Evolutionary conservation across 1,284 basidiomycete genomes (phyloP).

Genomic region (Boletellus dicymbophilus): DNA sequence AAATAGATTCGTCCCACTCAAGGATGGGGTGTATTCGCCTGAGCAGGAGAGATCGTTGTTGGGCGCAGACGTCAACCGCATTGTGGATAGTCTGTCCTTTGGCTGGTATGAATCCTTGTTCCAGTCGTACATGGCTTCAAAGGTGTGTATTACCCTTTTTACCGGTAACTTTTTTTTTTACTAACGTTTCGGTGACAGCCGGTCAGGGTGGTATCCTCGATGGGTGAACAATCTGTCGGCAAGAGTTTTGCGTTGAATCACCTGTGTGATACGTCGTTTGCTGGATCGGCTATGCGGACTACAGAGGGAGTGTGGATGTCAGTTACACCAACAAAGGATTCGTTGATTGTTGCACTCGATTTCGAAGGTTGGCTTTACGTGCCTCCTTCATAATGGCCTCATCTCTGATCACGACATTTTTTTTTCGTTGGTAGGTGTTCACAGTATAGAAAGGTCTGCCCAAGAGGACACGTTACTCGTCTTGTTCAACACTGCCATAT

Average conservation of each 20-base stretch:
- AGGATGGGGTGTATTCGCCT: constrained; percentile 54
- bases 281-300: constrained; percentile 67
- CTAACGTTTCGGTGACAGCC: constrained; percentile 39
- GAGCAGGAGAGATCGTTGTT: constrained; percentile 53
- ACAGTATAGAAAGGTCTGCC: constrained; percentile 61
- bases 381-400: neutral
- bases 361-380: constrained; percentile 50
- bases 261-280: constrained; percentile 63
- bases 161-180: neutral
- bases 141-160: constrained; percentile 34
- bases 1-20: constrained; percentile 61
- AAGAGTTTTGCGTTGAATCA: constrained; percentile 66
- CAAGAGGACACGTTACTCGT: constrained; percentile 67
- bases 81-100: constrained; percentile 57
- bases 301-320: constrained; percentile 73
- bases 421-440: constrained; percentile 46
- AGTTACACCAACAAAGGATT: constrained; percentile 57
- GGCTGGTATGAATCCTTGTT: constrained; percentile 71
- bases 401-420: neutral
- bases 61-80: constrained; percentile 57
- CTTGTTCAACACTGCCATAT: constrained; percentile 64
- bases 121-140: constrained; percentile 59
- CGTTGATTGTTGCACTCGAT: constrained; percentile 59
- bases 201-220: constrained; percentile 64
- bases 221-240: constrained; percentile 70